Evolutionary conservation across 164 flowering plant species (phyloP).

Genomic region (Chloranthus sessilifolius): DNA sequence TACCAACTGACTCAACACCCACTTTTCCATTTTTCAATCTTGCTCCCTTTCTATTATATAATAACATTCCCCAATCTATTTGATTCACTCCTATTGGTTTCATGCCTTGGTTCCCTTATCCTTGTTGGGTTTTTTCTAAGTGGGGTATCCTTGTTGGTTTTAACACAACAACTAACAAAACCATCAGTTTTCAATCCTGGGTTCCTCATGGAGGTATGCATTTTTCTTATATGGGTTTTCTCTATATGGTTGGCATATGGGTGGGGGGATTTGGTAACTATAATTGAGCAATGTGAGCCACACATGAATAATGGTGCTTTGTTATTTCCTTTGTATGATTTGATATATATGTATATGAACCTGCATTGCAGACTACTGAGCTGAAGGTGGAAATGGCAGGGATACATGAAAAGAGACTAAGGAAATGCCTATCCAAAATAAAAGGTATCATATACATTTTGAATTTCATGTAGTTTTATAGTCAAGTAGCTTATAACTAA

Average conservation of each 20-base stretch:
- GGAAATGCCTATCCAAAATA: conserved; percentile 54
- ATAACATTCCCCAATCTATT: conserved; percentile 18
- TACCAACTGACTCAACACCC: conserved; percentile 2
- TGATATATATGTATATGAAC: not conserved
- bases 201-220: conserved; percentile 26
- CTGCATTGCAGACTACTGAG: conserved; percentile 42
- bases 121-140: no score
- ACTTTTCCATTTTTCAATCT: conserved; percentile 17
- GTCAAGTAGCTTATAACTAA: no score
- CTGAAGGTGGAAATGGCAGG: conserved; percentile 71
- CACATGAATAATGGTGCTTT: not conserved
- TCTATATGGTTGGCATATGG: not conserved
- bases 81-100: conserved; percentile 12
- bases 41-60: conserved; percentile 19
- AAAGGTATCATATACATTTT: conserved; percentile 31
- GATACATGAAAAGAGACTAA: conserved; percentile 52
- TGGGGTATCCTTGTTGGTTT: no score
- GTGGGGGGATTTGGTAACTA: not conserved
- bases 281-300: not conserved
- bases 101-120: not conserved
- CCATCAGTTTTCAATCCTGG: conserved; percentile 6
- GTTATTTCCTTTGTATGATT: not conserved
- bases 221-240: conserved; percentile 6
- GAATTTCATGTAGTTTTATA: no score
- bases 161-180: conserved; percentile 5